Base-by-base conservation (phyloP, 1,139 yeast genomes). In the Sugiyamaella pinicola region DNA sequence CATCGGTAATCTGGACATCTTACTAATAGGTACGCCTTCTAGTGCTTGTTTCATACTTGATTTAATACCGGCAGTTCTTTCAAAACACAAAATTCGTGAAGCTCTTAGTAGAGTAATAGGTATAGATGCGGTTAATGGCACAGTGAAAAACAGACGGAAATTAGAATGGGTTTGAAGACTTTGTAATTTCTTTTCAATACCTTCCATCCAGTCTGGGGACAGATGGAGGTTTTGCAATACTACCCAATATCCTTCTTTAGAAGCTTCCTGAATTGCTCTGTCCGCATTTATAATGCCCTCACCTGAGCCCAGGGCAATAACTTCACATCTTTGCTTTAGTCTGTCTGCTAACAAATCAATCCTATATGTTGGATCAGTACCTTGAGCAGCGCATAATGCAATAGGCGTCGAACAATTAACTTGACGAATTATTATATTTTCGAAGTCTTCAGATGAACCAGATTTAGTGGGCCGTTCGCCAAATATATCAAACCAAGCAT, bases 221-320 rank as follows among this genome's bases (percentile, higher is more conserved):
- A 85, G 77, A 59, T 90, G 96, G 12, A 87, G 75, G 62, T 90
- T 90, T 65, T 90, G 96, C 43, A 90, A 69, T 34, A 89, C 62
- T 0, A 90, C 67, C 96, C 96, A 89, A 1, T 69, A 62, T 0
- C 87, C 88, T 3, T 66, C 67, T 22, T 67, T 69, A 0, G 77
- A 64, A 0, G 81, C 80, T 9, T 63, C 66, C 2, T 69, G 67
- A n/a, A 90, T 68, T 17, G 81, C 81, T 45, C 72, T 70, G 38
- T 78, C 80, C 0, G 91, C 95, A 42, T 74, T 70, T 8, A 72
- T 77, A 4, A 75, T 68, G 13, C 89, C 85, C 67, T 89, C 96
- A 29, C 69, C 69, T 0, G 96, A 82, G 0, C 97, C 97, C 80
- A 90, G 76, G 0, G 96, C 82, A 31, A 87, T 76, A 1, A 80